A percentile compares a stretch with the other conserved stretches of the same genome.
These are phyloP conservation scores for Stentor roeselii DNA, from an alignment of 73 alveolate genomes.

Conservation along the genomic window DNA sequence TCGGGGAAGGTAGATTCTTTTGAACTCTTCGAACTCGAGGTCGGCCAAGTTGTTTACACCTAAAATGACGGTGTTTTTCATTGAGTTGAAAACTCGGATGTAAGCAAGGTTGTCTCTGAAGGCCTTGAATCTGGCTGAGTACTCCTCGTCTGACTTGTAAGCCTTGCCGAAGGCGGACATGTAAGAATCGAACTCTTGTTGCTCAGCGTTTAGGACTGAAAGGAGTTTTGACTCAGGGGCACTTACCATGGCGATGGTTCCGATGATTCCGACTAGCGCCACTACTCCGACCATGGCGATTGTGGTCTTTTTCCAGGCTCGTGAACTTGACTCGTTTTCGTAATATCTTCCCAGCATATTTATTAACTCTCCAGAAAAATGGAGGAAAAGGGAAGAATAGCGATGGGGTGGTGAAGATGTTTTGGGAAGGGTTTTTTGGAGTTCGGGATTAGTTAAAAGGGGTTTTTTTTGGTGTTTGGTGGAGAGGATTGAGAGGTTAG, in stretches of 20 bases:
- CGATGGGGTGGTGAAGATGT: not conserved
- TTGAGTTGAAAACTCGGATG: conserved; percentile 16
- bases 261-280: not conserved
- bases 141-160: conserved; percentile 13
- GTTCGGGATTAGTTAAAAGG: not conserved
- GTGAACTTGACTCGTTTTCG: not conserved
- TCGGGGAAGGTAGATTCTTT: conserved; percentile 20
- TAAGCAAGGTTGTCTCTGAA: conserved; percentile 20
- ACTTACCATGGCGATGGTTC: not conserved
- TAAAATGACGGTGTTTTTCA: not conserved
- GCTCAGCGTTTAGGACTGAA: not conserved
- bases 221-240: not conserved
- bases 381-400: not conserved
- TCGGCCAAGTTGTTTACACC: conserved; percentile 11
- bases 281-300: not conserved
- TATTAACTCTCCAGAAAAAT: not conserved
- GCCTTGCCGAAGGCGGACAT: not conserved
- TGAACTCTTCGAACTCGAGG: not conserved
- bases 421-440: not conserved
- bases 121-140: not conserved
- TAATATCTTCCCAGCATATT: not conserved
- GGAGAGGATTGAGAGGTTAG: no score
- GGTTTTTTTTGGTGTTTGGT: no score
- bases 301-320: not conserved
- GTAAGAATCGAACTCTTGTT: not conserved